These are phyloP conservation scores for Xylaria polymorpha DNA, from an alignment of 2,329 filamentous ascomycete genomes.

Conservation along the genomic window DNA sequence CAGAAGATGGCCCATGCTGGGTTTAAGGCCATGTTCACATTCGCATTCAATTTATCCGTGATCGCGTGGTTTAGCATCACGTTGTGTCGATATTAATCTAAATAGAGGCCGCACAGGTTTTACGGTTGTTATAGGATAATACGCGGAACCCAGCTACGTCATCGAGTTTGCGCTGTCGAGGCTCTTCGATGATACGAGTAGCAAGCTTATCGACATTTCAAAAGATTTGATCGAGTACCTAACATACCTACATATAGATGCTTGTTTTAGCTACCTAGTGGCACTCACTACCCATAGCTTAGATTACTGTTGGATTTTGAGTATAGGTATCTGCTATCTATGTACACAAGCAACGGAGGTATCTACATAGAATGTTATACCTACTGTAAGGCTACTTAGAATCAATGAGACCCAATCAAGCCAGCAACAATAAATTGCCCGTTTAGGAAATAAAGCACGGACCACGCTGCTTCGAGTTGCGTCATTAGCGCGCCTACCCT, in stretches of 20 bases:
- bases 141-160: too few species aligned
- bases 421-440: slow-evolving; percentile 19
- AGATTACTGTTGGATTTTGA: neutral
- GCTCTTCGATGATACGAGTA: neutral
- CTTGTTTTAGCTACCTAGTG: neutral
- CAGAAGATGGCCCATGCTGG: neutral
- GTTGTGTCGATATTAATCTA: neutral
- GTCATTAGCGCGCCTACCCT: slow-evolving; percentile 23
- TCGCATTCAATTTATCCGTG: too few species aligned
- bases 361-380: too few species aligned
- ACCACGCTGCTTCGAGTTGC: slow-evolving; percentile 17
- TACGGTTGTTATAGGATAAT: too few species aligned
- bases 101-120: neutral
- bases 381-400: too few species aligned
- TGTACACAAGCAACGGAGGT: neutral
- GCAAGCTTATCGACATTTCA: neutral
- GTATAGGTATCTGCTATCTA: neutral
- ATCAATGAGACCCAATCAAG: too few species aligned
- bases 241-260: neutral
- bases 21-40: neutral
- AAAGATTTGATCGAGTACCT: neutral
- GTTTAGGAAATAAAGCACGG: slow-evolving; percentile 32
- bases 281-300: neutral
- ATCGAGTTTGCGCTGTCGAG: too few species aligned
- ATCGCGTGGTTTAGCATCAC: neutral